A percentile compares a stretch with the other conserved stretches of the same genome.
Conservation (phyloP, 192 early-diverging fungal species). For the Gigaspora rosea region DNA sequence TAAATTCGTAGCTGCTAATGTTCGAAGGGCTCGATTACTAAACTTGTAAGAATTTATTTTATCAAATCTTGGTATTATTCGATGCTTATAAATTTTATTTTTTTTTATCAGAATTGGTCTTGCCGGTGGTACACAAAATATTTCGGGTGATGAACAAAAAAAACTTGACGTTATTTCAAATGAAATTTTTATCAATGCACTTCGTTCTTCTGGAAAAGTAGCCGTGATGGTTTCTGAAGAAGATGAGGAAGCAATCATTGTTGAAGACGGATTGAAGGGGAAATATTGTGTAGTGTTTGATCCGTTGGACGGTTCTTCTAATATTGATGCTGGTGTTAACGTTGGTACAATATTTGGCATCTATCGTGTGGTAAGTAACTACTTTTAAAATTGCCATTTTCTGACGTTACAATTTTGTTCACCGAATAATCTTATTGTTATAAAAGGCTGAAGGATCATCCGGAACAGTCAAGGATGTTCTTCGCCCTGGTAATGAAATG, state of each 20-base stretch:
- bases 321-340: constrained; percentile 98
- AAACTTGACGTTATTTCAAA: constrained; percentile 97
- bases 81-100: neutral
- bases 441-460: constrained; percentile 51
- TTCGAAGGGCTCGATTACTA: constrained; percentile 93
- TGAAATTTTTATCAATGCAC: constrained; percentile 97
- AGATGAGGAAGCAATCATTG: constrained; percentile 89
- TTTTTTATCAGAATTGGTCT: constrained; percentile 70
- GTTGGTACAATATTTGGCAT: constrained; percentile 99
- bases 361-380: constrained; percentile 76
- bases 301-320: constrained; percentile 94
- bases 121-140: constrained; percentile 78
- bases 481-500: constrained; percentile 89
- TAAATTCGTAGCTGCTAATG: constrained; percentile 97
- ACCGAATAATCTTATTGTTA: constrained; percentile 25
- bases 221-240: constrained; percentile 97
- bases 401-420: too few relatives aligned
- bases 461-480: constrained; percentile 70
- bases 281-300: constrained; percentile 98
- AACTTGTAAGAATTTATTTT: constrained; percentile 69
- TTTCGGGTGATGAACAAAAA: constrained; percentile 94
- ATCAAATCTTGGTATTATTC: neutral
- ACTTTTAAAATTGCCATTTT: neutral
- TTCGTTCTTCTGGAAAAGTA: constrained; percentile 85
- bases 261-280: constrained; percentile 75